Evolutionary conservation across 352 stramenopile species (phyloP), one percentile per base, ranked within the genome.

Genomic region (Pythium periplocum): DNA sequence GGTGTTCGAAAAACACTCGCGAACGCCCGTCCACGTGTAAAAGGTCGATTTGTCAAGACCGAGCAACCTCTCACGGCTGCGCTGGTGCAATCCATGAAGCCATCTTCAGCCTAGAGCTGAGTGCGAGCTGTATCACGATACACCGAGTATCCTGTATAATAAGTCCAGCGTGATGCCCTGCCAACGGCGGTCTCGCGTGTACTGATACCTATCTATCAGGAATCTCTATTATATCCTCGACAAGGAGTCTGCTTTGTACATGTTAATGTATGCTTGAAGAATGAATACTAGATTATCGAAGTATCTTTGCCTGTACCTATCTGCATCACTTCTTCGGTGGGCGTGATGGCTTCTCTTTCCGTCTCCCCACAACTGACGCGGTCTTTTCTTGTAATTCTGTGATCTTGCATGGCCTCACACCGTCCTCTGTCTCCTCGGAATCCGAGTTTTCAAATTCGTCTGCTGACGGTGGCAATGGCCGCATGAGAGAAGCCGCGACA

Each of bases 1-100:
- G 69, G 79, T 53, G 82, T 92, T 55, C 78, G 78, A 46, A 92
- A 92, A 51, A 88, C 82, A 46, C 71, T 90, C 39, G 82, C 82
- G 45, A 90, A 90, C 40, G 81, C 81, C 11, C 78, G 81, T 3
- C 78, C 82, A 32, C 75, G 82, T 7, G 78, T 90, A 40, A 92
- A 89, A 62, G 82, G 82, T 41, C 78, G 82, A 26, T 92, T 92
- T 62, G 78, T 90, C 54, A 92, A 92, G 74, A 92, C 82, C 4
- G 74, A 83, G 70, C 71, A 81, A 58, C 77, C 82, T 41, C 75
- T 92, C 50, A 92, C 78, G 5, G 82, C 78, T 30, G 79, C 77
- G 30, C 57, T 71, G 31, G 75, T 78, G 12, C 64, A 85, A 26
- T 26, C 17, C 17, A 26, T 26, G 17, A 26, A 26, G 17, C 17